Base-by-base conservation (phyloP, 2,329 filamentous ascomycete genomes). In the Pseudogymnoascus sp. region DNA sequence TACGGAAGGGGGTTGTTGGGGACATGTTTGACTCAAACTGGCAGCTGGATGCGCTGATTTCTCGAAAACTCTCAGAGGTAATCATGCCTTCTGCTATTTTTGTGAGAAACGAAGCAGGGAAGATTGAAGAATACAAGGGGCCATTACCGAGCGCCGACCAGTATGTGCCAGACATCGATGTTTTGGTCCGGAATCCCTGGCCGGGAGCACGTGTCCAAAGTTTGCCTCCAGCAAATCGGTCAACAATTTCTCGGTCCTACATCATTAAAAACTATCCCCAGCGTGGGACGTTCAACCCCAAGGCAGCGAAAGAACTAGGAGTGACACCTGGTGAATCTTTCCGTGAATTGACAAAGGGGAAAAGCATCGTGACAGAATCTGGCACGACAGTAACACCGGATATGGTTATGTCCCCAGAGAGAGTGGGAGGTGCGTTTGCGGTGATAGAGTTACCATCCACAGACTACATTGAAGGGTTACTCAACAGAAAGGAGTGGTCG, bases 21-120 rank as follows among this genome's bases (percentile, higher is more conserved):
- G 80, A 86, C 65, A 93, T 94, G 90, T 93, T 93, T 69, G 80
- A 89, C 67, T 91, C 88, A 0, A 76, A 81, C 61, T 94, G 90
- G 90, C 81, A 76, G 20, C 76, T 89, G 63, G 90, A 95, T 69
- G 80, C 84, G 2, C 77, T 95, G 15, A 72, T 84, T 18, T 84
- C 89, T 68, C 85, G 79, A 22, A 84, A 80, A 22, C 79, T 95
- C 36, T 79, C 82, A 14, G 75, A 89, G 36, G 88, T 90, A 57
- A 77, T 82, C 62, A 76, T 88, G 68, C 88, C 89, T 3, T 84
- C 89, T 3, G 80, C 82, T 25, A 77, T 94, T 39, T 95, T 91
- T 69, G 72, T 89, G 57, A 81, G 86, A 22, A 81, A 88, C 67
- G 73, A 80, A 2, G 80, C 86, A 0, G 84, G 87, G 43, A 80